Evolutionary conservation across 2,329 filamentous ascomycete species (phyloP), one percentile per base, ranked within the genome.

Genomic region (Tolypocladium album): DNA sequence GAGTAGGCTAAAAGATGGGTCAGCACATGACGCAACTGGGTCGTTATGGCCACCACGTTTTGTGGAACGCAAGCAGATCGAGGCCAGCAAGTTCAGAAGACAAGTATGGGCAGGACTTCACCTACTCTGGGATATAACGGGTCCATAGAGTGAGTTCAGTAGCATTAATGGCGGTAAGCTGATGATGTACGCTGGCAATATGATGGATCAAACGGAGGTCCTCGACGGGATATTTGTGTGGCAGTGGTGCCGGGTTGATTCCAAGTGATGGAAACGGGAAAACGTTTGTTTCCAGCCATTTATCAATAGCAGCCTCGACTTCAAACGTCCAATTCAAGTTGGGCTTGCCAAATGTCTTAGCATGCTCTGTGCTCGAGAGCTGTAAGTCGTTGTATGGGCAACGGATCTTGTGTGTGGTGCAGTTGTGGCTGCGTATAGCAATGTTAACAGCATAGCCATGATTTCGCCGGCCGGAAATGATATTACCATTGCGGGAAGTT

Each of bases 321-420:
- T 93, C 88, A 17, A 90, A 87, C 50, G 89, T 92, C 87, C 92
- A 95, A 72, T 94, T 85, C 58, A 97, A 82, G 68, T 87, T 83
- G 60, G 84, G 80, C 74, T 83, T 85, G 63, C 85, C 83, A 64
- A 83, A 84, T 45, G 79, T 78, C 43, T 82, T 79, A 56, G 83
- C 80, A 65, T 83, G 79, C 66, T 85, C 82, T 66, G 84, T 79
- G 65, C 89, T 86, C 57, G 72, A 67, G 52, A 87, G 86, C n/a
- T n/a, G n/a, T n/a, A n/a, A n/a, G 71, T 97, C 92, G 82, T 96
- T 95, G 79, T 97, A 99, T 68, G 96, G 93, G 76, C 94, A 99
- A 69, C 92, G 89, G 69, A 95, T 94, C 78, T 97, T 96, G 78
- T 99, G 94, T 78, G 97, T 99, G 63, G 93, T 97, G 77, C 94